phyloP scores from a whole-genome alignment of 257 asterid species.

The Rhazya stricta region DNA sequence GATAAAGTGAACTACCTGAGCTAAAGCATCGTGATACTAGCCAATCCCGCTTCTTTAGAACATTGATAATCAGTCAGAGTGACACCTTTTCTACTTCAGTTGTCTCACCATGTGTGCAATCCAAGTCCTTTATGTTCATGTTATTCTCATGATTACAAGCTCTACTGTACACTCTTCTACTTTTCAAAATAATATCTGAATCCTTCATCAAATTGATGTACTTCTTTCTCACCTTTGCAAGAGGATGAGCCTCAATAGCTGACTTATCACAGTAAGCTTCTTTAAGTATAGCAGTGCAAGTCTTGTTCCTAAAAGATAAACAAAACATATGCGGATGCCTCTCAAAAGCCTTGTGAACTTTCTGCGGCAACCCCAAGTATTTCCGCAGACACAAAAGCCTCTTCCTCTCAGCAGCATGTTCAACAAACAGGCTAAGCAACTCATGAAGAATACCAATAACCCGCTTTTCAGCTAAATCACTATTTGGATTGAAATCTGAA shows the following conservation, averaged over 20 bases:
- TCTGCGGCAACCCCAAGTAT: conserved; percentile 76
- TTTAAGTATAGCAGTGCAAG: conserved; percentile 76
- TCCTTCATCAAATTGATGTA: conserved; percentile 68
- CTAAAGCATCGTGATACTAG: no score
- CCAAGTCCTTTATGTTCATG: conserved; percentile 27
- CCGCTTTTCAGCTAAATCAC: conserved; percentile 75
- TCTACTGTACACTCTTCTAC: conserved; percentile 33
- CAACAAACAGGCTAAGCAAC: conserved; percentile 71
- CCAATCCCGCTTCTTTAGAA: no score
- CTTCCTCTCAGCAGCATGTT: conserved; percentile 79
- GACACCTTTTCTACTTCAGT: conserved; percentile 9
- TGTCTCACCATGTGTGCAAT: conserved; percentile 28
- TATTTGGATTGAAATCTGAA: conserved; percentile 43
- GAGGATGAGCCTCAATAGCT: conserved; percentile 63
- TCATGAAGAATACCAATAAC: conserved; percentile 81
- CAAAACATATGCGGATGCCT: conserved; percentile 83
- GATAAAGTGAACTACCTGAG: no score
- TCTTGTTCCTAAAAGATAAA: conserved; percentile 64
- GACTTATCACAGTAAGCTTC: conserved; percentile 50
- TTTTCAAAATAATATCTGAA: conserved; percentile 45
- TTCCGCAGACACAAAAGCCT: conserved; percentile 56
- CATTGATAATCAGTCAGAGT: no score
- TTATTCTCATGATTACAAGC: conserved; percentile 18
- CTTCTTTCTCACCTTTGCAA: conserved; percentile 65
- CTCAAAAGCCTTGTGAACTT: conserved; percentile 82